Conservation (phyloP, 495 filamentous ascomycete species). For the Letharia lupina region DNA sequence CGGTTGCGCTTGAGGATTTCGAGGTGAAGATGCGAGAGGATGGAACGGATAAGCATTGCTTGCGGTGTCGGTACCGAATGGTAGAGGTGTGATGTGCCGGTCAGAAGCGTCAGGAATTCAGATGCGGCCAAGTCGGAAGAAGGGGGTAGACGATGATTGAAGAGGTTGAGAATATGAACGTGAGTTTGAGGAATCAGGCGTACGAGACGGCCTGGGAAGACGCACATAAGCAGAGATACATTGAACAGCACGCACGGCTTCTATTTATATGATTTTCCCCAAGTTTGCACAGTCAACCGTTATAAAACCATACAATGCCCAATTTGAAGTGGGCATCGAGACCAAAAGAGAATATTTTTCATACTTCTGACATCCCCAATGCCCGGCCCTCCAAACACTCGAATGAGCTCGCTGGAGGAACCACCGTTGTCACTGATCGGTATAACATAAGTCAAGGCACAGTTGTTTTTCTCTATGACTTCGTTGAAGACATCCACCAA, state of each 20-base stretch:
- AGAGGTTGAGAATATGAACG: slow-evolving; percentile 64
- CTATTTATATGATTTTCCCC: background rate
- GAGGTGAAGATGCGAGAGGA: slow-evolving; percentile 78
- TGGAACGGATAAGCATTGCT: slow-evolving; percentile 82
- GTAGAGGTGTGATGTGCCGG: slow-evolving; percentile 71
- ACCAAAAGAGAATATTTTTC: slow-evolving; percentile 26
- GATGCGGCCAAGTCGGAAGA: slow-evolving; percentile 27
- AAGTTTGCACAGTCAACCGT: background rate
- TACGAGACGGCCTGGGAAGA: slow-evolving; percentile 63
- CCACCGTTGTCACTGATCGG: slow-evolving; percentile 95
- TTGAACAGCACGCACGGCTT: background rate
- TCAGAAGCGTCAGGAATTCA: slow-evolving; percentile 88
- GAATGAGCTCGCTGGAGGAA: slow-evolving; percentile 80
- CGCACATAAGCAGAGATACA: background rate
- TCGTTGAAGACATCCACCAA: slow-evolving; percentile 83
- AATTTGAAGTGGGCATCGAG: background rate
- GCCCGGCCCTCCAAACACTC: slow-evolving; percentile 87
- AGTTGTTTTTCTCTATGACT: slow-evolving; percentile 60
- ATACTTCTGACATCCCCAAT: slow-evolving; percentile 87
- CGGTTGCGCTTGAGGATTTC: slow-evolving; percentile 84
- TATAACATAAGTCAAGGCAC: slow-evolving; percentile 73
- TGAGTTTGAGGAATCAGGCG: slow-evolving; percentile 74
- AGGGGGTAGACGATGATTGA: slow-evolving; percentile 73
- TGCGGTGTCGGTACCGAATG: slow-evolving; percentile 67
- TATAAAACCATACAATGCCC: background rate